Base-by-base conservation (phyloP, 805 yeast genomes). In the Starmera caribaea region DNA sequence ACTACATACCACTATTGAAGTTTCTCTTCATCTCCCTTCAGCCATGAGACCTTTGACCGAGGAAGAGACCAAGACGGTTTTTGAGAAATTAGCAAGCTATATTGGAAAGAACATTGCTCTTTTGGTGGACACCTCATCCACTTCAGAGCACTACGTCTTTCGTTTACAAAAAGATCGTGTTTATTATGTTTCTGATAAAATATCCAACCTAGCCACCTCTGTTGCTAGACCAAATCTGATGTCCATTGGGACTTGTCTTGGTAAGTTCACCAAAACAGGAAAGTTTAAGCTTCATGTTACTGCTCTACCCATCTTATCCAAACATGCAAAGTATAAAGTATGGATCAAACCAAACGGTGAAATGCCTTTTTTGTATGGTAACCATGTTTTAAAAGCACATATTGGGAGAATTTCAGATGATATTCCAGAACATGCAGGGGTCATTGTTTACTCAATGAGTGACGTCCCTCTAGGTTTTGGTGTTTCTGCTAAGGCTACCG, bases 271-370 rank as follows among this genome's bases (percentile, higher is more conserved):
- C 37, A 92, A 92, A 69, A 84, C 97, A 3, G 97, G 97, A 27
- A 92, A 92, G 63, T 92, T 92, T 68, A 76, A 96, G 63, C 69
- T 92, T 49, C 98, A 92, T 60, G 81, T 92, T 45, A 92, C 98
- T n/a, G 73, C 96, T 4, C 71, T 92, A 46, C 79, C 84, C 36
- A 74, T 85, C 45, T 65, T 92, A 41, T 81, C 95, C 2, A 81
- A 85, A 51, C 80, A 81, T 58, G 97, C 98, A 37, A 85, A 84
- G 60, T 88, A 81, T 66, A 92, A 90, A 65, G 70, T 92, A 32
- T 92, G 98, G 98, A 86, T 92, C 63, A 92, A 92, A 62, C 79
- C 78, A 38, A 92, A 92, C 57, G 98, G 98, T 53, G 98, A 92
- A 63, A 92, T 92, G 98, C 97, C 98, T 12, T 92, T 82, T 59